Base-by-base conservation (phyloP, 805 yeast species). In the Alloascoidea hylecoeti region DNA sequence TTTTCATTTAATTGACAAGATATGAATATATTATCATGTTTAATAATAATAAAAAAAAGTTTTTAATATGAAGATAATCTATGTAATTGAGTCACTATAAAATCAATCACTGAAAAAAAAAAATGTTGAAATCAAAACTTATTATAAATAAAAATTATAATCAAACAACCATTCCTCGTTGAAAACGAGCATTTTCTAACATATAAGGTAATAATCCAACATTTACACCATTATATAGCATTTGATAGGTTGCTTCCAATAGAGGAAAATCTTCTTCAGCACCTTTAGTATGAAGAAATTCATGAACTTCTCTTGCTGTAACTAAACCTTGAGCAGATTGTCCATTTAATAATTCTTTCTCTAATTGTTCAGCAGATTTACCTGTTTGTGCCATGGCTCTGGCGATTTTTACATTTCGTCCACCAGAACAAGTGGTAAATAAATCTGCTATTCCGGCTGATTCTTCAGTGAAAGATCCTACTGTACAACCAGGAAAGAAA, bases 361-460 rank as follows among this genome's bases (percentile, higher is more conserved):
- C 98, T 40, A 92, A 80, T 50, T 78, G 86, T 53, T 69, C 66
- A 35, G 95, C 92, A 43, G 74, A 59, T 51, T 75, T 82, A 43
- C 80, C 79, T 42, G 86, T 68, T 58, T 74, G 68, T 42, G 94
- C 89, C 82, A 84, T 80, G 58, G 72, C 78, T 49, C 70, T 75
- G 38, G 92, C 96, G 43, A 92, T 95, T 57, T 80, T 73, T 49
- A 83, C 95, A 64, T 92, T 92, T 66, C 98, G 76, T 55, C 98
- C 98, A 54, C 96, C 96, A 15, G 94, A 73, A 64, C 98, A 92
- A 14, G 98, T 86, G 39, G 98, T 92, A 60, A 92, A 92, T 53
- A 92, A 71, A 59, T 92, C 98, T 28, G 98, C 98, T 41, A 92
- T 96, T 62, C 98, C 98, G 16, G 96, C 95, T 45, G 85, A 72